Percentiles rank a stretch among this genome's conserved stretches.
Conservation (phyloP, 768 basidiomycete genomes). For the Lactifluus subvellereus region DNA sequence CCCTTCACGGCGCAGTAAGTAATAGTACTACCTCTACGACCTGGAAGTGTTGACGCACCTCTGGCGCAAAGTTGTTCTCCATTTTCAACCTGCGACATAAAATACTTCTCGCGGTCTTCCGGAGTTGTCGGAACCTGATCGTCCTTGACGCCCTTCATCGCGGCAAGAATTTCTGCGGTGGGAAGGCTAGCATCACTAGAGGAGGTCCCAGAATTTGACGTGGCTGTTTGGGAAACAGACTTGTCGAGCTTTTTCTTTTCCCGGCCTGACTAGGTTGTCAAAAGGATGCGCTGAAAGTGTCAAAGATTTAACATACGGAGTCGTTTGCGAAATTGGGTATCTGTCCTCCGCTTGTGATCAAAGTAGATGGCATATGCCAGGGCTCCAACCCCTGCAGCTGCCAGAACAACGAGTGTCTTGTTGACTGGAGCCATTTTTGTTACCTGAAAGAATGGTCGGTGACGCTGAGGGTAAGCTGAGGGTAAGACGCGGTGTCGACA, state of each 20-base stretch:
- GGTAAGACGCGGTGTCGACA: too few species aligned
- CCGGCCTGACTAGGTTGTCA: slow-evolving; percentile 52
- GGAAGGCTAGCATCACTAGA: slow-evolving; percentile 32
- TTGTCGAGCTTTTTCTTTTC: slow-evolving; percentile 88
- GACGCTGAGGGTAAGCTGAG: neutral
- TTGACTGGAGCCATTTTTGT: slow-evolving; percentile 16
- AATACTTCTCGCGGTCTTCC: slow-evolving; percentile 81
- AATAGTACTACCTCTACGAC: neutral
- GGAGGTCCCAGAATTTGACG: slow-evolving; percentile 27
- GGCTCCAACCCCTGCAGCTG: slow-evolving; percentile 43
- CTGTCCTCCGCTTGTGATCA: slow-evolving; percentile 90
- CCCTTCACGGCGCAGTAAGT: slow-evolving; percentile 41
- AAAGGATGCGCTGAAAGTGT: neutral
- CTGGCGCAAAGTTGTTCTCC: slow-evolving; percentile 78
- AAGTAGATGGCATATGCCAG: slow-evolving; percentile 90
- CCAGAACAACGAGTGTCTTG: slow-evolving; percentile 37
- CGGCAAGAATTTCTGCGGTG: slow-evolving; percentile 53
- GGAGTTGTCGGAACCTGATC: slow-evolving; percentile 66
- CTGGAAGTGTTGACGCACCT: slow-evolving; percentile 44
- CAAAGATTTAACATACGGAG: slow-evolving; percentile 35
- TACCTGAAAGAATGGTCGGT: neutral
- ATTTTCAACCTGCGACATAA: slow-evolving; percentile 82
- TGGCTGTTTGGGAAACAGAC: slow-evolving; percentile 36
- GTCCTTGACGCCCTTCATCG: slow-evolving; percentile 57
- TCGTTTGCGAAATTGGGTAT: slow-evolving; percentile 79